phyloP scores from a whole-genome alignment of 371 early-diverging fungal species.

The Mortierella sp. region DNA sequence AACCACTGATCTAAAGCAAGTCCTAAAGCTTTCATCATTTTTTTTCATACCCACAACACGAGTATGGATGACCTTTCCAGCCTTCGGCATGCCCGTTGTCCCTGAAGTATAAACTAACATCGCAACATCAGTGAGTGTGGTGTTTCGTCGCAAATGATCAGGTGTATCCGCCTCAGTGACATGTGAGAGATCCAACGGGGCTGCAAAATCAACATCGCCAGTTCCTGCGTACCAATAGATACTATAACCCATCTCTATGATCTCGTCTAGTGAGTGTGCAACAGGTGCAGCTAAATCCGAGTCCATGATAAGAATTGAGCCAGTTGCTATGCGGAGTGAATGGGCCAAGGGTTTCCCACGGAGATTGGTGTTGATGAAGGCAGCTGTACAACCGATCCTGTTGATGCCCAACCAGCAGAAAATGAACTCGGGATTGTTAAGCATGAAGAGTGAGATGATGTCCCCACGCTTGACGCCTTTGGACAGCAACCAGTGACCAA shows the following conservation, averaged over 20 bases:
- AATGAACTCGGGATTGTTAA: conserved; percentile 50
- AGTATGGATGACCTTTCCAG: conserved; percentile 36
- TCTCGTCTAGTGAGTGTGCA: conserved; percentile 28
- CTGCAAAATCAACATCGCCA: conserved; percentile 23
- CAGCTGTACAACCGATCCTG: conserved; percentile 42
- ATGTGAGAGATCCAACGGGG: conserved; percentile 20
- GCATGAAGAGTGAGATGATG: conserved; percentile 44
- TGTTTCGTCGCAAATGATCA: conserved; percentile 31
- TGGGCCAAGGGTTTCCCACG: conserved; percentile 45
- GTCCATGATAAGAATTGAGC: conserved; percentile 43
- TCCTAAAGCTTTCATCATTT: background rate
- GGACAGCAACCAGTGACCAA: conserved; percentile 43
- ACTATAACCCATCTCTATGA: conserved; percentile 34
- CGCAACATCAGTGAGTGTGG: conserved; percentile 70
- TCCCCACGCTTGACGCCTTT: conserved; percentile 46
- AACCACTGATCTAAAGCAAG: background rate
- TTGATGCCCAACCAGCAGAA: conserved; percentile 49
- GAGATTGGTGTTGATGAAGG: conserved; percentile 52
- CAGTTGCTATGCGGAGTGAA: conserved; percentile 34
- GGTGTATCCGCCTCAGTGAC: conserved; percentile 29
- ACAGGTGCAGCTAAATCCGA: conserved; percentile 26
- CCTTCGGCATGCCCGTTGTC: conserved; percentile 77
- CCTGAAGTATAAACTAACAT: conserved; percentile 97
- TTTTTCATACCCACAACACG: conserved; percentile 31
- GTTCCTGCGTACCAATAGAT: conserved; percentile 33